Percentiles rank a stretch among this genome's conserved stretches.
Conservation (phyloP, 2,329 filamentous ascomycete species). For the Apiospora hydei region DNA sequence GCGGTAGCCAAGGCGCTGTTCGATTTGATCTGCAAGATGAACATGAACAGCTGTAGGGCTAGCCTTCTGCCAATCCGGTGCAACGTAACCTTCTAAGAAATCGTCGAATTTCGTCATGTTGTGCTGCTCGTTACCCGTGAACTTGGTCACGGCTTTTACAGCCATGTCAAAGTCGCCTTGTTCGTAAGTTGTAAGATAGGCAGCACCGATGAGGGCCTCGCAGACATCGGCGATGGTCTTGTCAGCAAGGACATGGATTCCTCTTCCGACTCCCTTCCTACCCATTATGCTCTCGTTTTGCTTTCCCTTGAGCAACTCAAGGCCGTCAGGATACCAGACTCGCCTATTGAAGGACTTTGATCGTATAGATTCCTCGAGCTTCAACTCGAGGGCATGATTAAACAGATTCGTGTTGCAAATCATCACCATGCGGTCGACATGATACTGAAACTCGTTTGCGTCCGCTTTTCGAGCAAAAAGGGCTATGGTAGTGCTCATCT, state of each 20-base stretch:
- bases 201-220: conserved; percentile 91
- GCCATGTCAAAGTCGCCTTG: conserved; percentile 61
- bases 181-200: conserved; percentile 61
- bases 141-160: conserved; percentile 68
- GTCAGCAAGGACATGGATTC: conserved; percentile 75
- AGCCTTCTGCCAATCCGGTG: conserved; percentile 74
- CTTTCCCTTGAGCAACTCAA: conserved; percentile 79
- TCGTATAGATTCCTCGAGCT: conserved; percentile 77
- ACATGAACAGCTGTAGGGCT: conserved; percentile 70
- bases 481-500: conserved; percentile 93
- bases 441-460: conserved; percentile 84
- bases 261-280: conserved; percentile 60
- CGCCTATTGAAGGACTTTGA: conserved; percentile 83
- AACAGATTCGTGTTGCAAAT: conserved; percentile 93
- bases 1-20: conserved; percentile 60
- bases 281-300: conserved; percentile 65
- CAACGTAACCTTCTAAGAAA: conserved; percentile 73
- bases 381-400: conserved; percentile 73
- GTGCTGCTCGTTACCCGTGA: conserved; percentile 77
- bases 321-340: conserved; percentile 86
- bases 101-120: conserved; percentile 73
- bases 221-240: conserved; percentile 95
- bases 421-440: conserved; percentile 89
- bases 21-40: conserved; percentile 71
- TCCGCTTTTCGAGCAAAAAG: conserved; percentile 80